phyloP scores from a whole-genome alignment of 2,329 filamentous ascomycete genomes.

The Botrytis galanthina region DNA sequence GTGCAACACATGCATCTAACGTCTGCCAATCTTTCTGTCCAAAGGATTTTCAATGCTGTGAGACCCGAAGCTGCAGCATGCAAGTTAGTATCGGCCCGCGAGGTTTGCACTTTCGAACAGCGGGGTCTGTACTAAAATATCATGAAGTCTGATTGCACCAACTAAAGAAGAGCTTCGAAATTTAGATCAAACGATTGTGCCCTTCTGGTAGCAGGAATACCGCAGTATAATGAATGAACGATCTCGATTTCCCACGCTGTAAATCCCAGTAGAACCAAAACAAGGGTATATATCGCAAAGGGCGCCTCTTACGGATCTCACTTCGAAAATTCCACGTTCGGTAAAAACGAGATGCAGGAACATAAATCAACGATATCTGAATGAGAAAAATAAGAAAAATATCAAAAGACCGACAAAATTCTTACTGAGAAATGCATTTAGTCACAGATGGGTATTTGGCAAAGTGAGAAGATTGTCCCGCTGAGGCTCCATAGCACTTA shows the following conservation, averaged over 20 bases:
- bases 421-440: slow-evolving; percentile 18
- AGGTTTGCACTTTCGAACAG: background rate
- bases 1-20: background rate
- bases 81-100: slow-evolving; percentile 5
- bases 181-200: background rate
- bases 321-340: background rate
- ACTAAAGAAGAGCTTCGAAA: background rate
- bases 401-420: background rate
- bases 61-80: slow-evolving; percentile 6
- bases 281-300: slow-evolving; percentile 4
- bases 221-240: background rate
- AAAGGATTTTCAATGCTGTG: slow-evolving; percentile 1
- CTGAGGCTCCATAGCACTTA: slow-evolving; percentile 13
- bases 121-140: background rate
- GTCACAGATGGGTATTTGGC: slow-evolving; percentile 5
- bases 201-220: background rate
- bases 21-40: background rate
- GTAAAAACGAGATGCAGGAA: background rate
- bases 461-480: background rate
- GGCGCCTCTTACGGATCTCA: background rate
- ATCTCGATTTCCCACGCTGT: background rate
- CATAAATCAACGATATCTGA: background rate
- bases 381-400: background rate
- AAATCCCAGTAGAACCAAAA: background rate
- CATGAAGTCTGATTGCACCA: background rate